Evolutionary conservation across 2,329 filamentous ascomycete species (phyloP).

Genomic region (Trichoderma afroharzianum): DNA sequence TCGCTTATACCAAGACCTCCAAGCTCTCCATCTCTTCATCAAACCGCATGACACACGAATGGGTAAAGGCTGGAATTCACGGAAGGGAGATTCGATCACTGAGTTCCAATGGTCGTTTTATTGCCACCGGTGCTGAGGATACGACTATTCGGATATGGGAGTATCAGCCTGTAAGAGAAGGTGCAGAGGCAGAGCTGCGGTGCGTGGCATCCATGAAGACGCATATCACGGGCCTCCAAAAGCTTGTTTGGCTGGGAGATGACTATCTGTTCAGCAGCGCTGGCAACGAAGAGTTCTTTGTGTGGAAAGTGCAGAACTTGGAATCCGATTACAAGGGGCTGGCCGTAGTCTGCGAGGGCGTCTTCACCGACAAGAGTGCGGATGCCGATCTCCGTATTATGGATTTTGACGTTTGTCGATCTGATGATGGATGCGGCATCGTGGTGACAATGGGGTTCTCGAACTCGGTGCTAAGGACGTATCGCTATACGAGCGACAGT

Average conservation of each 20-base stretch:
- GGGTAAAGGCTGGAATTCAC: constrained; percentile 70
- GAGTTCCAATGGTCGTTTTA: constrained; percentile 37
- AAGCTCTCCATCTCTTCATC: constrained; percentile 48
- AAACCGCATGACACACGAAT: constrained; percentile 32
- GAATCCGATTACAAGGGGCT: constrained; percentile 48
- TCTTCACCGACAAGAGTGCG: constrained; percentile 47
- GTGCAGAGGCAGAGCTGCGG: constrained; percentile 27
- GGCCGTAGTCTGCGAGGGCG: constrained; percentile 55
- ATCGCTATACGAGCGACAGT: constrained; percentile 41
- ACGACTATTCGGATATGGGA: constrained; percentile 70
- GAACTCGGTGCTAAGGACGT: constrained; percentile 71
- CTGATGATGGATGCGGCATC: constrained; percentile 36
- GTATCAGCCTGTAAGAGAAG: constrained; percentile 29
- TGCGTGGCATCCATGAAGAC: constrained; percentile 66
- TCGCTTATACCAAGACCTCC: constrained; percentile 74
- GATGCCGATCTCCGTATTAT: constrained; percentile 73
- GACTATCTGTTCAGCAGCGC: constrained; percentile 78
- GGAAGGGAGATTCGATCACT: constrained; percentile 74
- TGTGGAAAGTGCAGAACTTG: constrained; percentile 66
- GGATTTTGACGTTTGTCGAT: constrained; percentile 61
- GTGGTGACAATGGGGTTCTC: constrained; percentile 73
- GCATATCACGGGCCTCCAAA: constrained; percentile 81
- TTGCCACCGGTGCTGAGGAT: constrained; percentile 71
- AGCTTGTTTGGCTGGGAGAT: constrained; percentile 70
- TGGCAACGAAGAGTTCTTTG: constrained; percentile 83